phyloP scores from a whole-genome alignment of 2,329 filamentous ascomycete species.

The Arachnomyces sp. region DNA sequence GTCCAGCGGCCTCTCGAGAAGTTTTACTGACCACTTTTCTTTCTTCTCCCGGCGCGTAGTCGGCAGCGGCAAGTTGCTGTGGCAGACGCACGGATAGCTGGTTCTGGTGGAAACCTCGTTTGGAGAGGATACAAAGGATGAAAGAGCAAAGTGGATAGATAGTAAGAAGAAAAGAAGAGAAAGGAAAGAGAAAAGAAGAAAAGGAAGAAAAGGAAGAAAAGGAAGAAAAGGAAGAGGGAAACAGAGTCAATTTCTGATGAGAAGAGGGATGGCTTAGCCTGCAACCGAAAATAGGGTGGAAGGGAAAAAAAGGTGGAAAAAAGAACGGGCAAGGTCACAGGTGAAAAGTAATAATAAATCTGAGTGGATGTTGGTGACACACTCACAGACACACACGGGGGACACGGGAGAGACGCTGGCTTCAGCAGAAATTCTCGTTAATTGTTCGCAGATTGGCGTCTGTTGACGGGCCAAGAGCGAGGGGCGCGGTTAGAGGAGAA shows the following conservation, averaged over 20 bases:
- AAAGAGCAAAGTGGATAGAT: constrained; percentile 6
- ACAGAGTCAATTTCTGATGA: constrained; percentile 7
- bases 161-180: constrained; percentile 4
- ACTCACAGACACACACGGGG: not conserved
- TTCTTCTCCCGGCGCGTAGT: not conserved
- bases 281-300: not conserved
- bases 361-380: not conserved
- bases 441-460: too few species aligned
- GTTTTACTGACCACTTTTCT: too few species aligned
- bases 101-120: constrained; percentile 4
- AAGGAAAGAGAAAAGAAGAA: constrained; percentile 10
- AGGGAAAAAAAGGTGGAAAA: not conserved
- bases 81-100: constrained; percentile 14
- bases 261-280: not conserved
- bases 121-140: not conserved
- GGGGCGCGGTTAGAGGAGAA: too few species aligned
- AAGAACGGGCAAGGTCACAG: not conserved
- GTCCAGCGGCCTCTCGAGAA: too few species aligned
- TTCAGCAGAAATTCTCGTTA: not conserved
- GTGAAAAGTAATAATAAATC: not conserved
- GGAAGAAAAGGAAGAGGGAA: constrained; percentile 10
- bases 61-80: constrained; percentile 1
- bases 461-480: too few species aligned
- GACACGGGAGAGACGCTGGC: not conserved
- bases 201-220: constrained; percentile 7